Evolutionary conservation across 139 green algal species (phyloP), one percentile per base, ranked within the genome.

Genomic region (Auxenochlorella protothecoides): DNA sequence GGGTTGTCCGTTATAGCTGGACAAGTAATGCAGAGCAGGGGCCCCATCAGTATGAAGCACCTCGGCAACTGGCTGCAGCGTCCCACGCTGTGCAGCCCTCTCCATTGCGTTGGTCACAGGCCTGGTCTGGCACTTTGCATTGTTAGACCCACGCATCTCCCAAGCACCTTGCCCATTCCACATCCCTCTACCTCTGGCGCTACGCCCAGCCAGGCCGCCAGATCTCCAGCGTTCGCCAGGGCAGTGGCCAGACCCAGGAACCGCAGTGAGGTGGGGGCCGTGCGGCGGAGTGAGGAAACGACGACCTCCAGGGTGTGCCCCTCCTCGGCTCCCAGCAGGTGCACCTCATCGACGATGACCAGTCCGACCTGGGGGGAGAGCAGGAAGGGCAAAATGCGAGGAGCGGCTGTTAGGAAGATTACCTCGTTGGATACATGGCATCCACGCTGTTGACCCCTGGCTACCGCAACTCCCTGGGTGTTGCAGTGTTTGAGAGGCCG

Each of bases 311-410:
- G 85, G 68, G 95, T 93, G 59, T 94, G 94, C 0, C 94, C 94
- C 16, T 93, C 80, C 77, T 99, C 94, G 12, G 85, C 89, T 1
- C 93, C 94, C 68, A 99, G 84, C 69, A 99, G 84, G 76, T 99
- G 94, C 78, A 99, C 97, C 88, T 98, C 94, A 60, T 99, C 94
- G 62, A 99, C 93, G n/a, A 99, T 76, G 55, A 99, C 71, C 78
- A 99, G 82, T 7, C 85, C 80, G n/a, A 97, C 90, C 77, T 87
- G 74, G 8, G 62, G 77, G 15, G 4, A 52, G 14, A 55, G 62
- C 13, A 15, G 27, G 6, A 44, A 44, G 27, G 27, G 27, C 27
- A 44, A 44, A 44, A 44, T 44, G 27, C 27, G 27, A 44, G 27
- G 27, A 44, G 27, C 27, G 27, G 27, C 27, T 44, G 27, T 44